Conservation (phyloP, 164 flowering plant genomes). For the Tinospora cordifolia region DNA sequence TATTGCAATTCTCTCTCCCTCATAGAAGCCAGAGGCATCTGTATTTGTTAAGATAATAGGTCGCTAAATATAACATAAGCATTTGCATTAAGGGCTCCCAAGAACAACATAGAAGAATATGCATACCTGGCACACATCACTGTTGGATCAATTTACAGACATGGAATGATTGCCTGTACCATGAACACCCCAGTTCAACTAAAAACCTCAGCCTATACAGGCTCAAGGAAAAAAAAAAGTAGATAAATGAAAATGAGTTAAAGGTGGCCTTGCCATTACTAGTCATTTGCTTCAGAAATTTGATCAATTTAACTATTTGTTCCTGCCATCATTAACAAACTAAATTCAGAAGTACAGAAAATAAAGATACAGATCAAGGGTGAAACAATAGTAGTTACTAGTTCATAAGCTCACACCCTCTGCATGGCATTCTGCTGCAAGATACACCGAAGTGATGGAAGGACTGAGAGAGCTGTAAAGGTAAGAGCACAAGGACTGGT, state of each 20-base stretch:
- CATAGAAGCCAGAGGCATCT: slow-evolving; percentile 28
- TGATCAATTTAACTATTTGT: slow-evolving; percentile 40
- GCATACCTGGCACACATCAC: slow-evolving; percentile 35
- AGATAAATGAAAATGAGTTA: background rate
- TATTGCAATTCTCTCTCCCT: slow-evolving; percentile 42
- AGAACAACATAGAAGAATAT: background rate
- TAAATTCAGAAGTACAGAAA: slow-evolving; percentile 8
- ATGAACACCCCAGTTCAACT: background rate
- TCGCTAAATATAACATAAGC: background rate
- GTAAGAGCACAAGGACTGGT: slow-evolving; percentile 20
- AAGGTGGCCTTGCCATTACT: slow-evolving; percentile 25
- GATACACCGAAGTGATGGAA: slow-evolving; percentile 60
- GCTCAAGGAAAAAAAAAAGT: background rate
- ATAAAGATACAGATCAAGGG: background rate
- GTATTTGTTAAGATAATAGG: slow-evolving; percentile 15
- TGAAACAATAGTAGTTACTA: background rate
- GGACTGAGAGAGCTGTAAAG: slow-evolving; percentile 37
- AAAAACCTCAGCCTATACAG: background rate
- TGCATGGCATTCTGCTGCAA: slow-evolving; percentile 52
- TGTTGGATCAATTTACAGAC: slow-evolving; percentile 17
- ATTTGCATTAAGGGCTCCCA: background rate
- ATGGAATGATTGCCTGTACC: slow-evolving; percentile 31
- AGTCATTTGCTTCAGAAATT: slow-evolving; percentile 34
- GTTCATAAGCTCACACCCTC: slow-evolving; percentile 29
- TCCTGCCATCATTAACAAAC: slow-evolving; percentile 34